Conservation (phyloP, 2,329 filamentous ascomycete genomes). For the Fusarium caatingaense region DNA sequence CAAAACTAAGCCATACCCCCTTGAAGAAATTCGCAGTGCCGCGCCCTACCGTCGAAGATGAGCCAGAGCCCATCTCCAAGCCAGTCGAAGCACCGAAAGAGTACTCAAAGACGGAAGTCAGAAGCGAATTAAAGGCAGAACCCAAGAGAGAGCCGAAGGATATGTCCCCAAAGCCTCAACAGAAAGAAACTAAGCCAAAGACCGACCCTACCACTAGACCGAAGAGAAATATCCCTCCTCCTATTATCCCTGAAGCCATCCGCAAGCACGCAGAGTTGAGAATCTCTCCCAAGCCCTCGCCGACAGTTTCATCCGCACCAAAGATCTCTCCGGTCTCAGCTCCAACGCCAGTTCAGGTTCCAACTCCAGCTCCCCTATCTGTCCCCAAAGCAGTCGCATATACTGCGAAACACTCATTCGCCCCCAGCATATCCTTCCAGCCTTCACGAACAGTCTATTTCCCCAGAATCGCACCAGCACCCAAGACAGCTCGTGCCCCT, state of each 20-base stretch:
- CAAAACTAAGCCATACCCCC: not conserved
- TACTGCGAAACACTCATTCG: not conserved
- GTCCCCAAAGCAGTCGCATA: not conserved
- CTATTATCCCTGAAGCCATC: not conserved
- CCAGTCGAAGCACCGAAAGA: not conserved
- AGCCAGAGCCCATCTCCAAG: not conserved
- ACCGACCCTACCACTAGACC: not conserved
- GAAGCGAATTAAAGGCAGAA: not conserved
- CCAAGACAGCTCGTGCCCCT: constrained; percentile 20
- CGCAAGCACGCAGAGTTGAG: not conserved
- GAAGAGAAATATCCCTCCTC: not conserved
- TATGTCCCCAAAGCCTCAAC: not conserved
- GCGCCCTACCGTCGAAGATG: constrained; percentile 13
- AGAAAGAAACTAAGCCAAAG: not conserved
- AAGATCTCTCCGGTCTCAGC: not conserved
- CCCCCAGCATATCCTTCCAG: constrained; percentile 2
- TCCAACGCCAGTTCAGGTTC: too few relatives aligned
- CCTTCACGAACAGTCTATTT: not conserved
- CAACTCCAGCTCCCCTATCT: not conserved
- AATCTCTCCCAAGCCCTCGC: not conserved
- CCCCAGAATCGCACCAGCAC: constrained; percentile 16
- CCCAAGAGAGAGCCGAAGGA: not conserved
- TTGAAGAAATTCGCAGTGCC: not conserved
- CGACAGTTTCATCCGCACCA: not conserved
- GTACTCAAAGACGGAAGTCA: not conserved